These are phyloP conservation scores for Allium sativum DNA, from an alignment of 106 monocot genomes.

Conservation along the genomic window DNA sequence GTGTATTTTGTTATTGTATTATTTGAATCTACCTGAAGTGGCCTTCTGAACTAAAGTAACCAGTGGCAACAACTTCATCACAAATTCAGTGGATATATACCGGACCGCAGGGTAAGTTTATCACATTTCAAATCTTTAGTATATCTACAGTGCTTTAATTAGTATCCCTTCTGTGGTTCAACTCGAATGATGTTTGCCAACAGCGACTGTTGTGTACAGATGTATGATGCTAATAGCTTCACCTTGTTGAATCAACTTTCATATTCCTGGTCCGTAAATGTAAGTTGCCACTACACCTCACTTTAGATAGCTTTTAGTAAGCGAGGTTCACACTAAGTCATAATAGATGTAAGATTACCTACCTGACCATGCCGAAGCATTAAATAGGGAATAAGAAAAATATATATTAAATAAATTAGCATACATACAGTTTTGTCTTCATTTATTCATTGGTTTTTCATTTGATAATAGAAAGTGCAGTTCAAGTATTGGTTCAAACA, in stretches of 20 bases:
- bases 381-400: not conserved
- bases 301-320: constrained; percentile 3
- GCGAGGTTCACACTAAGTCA: constrained; percentile 20
- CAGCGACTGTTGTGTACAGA: constrained; percentile 65
- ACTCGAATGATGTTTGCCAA: constrained; percentile 50
- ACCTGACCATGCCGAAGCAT: not conserved
- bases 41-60: constrained; percentile 54
- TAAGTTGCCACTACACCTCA: constrained; percentile 16
- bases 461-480: not conserved
- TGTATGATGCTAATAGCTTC: constrained; percentile 51
- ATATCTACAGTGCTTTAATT: not conserved
- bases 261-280: constrained; percentile 83
- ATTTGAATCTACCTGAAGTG: constrained; percentile 45
- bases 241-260: constrained; percentile 30
- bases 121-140: not conserved
- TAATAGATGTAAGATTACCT: no score
- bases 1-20: constrained; percentile 17
- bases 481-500: not conserved
- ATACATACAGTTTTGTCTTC: not conserved
- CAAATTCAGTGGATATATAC: constrained; percentile 72
- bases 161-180: constrained; percentile 37
- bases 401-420: not conserved
- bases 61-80: constrained; percentile 70
- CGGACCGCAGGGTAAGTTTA: constrained; percentile 35
- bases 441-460: not conserved